Conservation (phyloP, 305 asterid genomes). For the Rubia tinctorum region DNA sequence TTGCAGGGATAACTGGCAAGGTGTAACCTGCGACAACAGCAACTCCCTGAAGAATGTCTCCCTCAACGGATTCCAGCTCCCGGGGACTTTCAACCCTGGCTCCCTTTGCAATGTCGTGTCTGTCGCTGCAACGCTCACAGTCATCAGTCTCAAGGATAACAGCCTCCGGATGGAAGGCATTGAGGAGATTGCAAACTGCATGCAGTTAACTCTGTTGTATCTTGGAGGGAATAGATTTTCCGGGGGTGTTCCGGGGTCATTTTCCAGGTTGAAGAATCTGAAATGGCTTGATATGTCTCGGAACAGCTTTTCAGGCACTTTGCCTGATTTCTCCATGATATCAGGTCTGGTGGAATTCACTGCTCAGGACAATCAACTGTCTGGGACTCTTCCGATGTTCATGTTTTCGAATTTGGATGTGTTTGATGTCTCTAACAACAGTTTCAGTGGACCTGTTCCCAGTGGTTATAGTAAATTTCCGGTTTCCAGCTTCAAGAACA, state of each 20-base stretch:
- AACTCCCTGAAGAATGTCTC: slow-evolving; percentile 29
- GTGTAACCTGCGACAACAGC: slow-evolving; percentile 35
- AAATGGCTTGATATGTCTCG: slow-evolving; percentile 42
- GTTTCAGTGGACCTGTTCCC: slow-evolving; percentile 51
- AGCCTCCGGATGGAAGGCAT: slow-evolving; percentile 30
- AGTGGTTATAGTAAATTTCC: slow-evolving; percentile 28
- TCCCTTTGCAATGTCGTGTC: slow-evolving; percentile 38
- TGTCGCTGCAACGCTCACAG: slow-evolving; percentile 29
- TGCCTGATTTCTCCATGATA: slow-evolving; percentile 39
- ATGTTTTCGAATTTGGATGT: slow-evolving; percentile 26
- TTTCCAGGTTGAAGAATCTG: slow-evolving; percentile 37
- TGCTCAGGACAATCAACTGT: slow-evolving; percentile 36
- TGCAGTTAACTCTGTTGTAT: slow-evolving; percentile 32
- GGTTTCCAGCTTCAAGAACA: slow-evolving; percentile 31
- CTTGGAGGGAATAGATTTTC: slow-evolving; percentile 37
- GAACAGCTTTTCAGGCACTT: slow-evolving; percentile 38
- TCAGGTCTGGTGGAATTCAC: slow-evolving; percentile 29
- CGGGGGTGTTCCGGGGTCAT: slow-evolving; percentile 32
- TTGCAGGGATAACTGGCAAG: slow-evolving; percentile 46
- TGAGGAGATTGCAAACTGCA: slow-evolving; percentile 45
- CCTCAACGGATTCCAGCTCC: slow-evolving; percentile 36
- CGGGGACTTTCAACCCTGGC: slow-evolving; percentile 41
- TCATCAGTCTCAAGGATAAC: slow-evolving; percentile 34
- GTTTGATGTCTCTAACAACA: slow-evolving; percentile 51
- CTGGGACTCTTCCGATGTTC: slow-evolving; percentile 34